phyloP scores from a whole-genome alignment of 345 rosid genomes.

The Salix brachista region DNA sequence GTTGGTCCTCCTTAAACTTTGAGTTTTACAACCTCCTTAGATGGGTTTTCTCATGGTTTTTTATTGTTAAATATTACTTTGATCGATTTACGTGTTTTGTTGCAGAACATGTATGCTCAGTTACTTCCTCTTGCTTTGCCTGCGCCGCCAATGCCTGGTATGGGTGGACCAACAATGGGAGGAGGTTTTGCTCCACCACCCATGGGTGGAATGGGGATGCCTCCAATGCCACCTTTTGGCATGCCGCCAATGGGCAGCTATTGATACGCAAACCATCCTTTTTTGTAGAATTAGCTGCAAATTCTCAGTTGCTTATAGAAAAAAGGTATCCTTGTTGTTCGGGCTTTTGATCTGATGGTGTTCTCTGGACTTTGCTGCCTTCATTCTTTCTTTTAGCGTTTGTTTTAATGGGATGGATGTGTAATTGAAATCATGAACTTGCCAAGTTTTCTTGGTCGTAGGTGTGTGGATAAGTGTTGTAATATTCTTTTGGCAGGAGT shows the following conservation, averaged over 20 bases:
- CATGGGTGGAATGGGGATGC: slow-evolving; percentile 31
- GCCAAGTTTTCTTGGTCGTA: slow-evolving; percentile 8
- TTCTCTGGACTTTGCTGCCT: slow-evolving; percentile 17
- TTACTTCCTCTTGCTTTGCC: slow-evolving; percentile 30
- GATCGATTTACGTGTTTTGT: background rate
- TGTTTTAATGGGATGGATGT: slow-evolving; percentile 19
- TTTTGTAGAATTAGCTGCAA: slow-evolving; percentile 18
- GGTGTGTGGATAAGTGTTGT: slow-evolving; percentile 41
- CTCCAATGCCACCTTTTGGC: slow-evolving; percentile 29
- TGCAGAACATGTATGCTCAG: slow-evolving; percentile 31
- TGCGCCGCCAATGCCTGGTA: slow-evolving; percentile 27
- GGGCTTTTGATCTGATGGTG: slow-evolving; percentile 13
- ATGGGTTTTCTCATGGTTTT: background rate
- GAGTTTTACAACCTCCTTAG: background rate
- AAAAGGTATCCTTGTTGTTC: slow-evolving; percentile 5
- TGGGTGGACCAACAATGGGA: slow-evolving; percentile 26
- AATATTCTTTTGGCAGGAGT: slow-evolving; percentile 33
- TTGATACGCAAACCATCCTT: background rate
- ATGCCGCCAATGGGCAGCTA: slow-evolving; percentile 31
- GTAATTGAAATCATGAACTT: slow-evolving; percentile 31
- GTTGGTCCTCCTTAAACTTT: background rate
- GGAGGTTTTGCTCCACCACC: slow-evolving; percentile 25
- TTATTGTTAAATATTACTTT: background rate
- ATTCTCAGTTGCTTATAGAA: slow-evolving; percentile 4
- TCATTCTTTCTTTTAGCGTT: slow-evolving; percentile 9